Conservation (phyloP, 108 stramenopile species). For the Conticribra weissflogii region DNA sequence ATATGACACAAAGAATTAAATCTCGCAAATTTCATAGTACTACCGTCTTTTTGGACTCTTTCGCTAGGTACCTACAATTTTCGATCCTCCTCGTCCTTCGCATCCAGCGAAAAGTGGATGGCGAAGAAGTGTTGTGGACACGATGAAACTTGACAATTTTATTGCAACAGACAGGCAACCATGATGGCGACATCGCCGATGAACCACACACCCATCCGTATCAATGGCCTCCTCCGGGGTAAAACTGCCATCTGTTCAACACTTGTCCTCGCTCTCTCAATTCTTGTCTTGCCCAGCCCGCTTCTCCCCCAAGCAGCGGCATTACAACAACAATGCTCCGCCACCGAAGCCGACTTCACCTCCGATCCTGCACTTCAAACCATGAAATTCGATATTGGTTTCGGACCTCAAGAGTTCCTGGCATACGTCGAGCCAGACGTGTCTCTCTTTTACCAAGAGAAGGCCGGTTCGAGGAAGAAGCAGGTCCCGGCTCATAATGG, state of each 20-base stretch:
- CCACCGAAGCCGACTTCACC: constrained; percentile 33
- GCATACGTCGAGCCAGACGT: constrained; percentile 83
- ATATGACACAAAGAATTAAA: too few species aligned
- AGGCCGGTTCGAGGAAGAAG: constrained; percentile 18
- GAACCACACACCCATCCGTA: background rate
- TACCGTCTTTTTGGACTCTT: too few species aligned
- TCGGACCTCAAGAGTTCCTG: constrained; percentile 47
- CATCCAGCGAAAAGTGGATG: too few species aligned
- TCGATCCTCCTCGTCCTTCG: too few species aligned
- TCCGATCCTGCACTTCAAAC: constrained; percentile 35
- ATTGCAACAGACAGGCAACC: too few species aligned
- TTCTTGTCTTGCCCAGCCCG: background rate
- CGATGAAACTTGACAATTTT: too few species aligned
- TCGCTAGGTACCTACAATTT: too few species aligned
- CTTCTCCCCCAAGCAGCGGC: background rate
- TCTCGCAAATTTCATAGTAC: too few species aligned
- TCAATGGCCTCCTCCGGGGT: too few species aligned
- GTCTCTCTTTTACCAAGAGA: constrained; percentile 56
- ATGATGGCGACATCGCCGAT: background rate
- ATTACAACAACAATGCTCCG: constrained; percentile 28
- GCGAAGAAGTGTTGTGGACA: too few species aligned
- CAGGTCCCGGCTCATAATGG: constrained; percentile 60
- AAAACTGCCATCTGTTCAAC: too few species aligned
- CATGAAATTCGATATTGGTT: constrained; percentile 44
- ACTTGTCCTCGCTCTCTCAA: background rate